These are phyloP conservation scores for Claviceps pazoutovae DNA, from an alignment of 2,329 filamentous ascomycete species.

Conservation along the genomic window DNA sequence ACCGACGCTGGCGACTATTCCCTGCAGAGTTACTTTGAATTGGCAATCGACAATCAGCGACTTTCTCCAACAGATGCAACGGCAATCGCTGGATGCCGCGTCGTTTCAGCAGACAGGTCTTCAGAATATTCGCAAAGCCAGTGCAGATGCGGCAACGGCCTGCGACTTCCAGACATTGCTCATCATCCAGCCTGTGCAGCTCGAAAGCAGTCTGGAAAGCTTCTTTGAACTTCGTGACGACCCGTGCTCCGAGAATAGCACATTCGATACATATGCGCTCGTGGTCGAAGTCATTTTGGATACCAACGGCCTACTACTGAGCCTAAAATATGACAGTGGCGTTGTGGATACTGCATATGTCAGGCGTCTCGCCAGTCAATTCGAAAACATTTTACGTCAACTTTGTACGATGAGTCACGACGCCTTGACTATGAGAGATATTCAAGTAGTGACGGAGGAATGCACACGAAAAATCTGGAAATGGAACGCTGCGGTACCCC, in stretches of 20 bases:
- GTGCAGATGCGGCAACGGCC: neutral
- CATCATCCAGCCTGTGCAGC: neutral
- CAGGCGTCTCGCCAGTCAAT: neutral
- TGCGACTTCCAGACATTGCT: neutral
- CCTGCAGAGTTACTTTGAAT: slow-evolving; percentile 25
- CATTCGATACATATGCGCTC: too few species aligned
- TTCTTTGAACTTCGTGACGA: neutral
- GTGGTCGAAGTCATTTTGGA: too few species aligned
- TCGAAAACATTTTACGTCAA: neutral
- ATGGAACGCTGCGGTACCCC: slow-evolving; percentile 30
- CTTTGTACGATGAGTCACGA: too few species aligned
- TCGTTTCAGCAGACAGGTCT: slow-evolving; percentile 9
- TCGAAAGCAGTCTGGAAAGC: neutral
- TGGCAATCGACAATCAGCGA: slow-evolving; percentile 2
- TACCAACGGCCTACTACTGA: too few species aligned
- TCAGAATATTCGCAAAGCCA: neutral
- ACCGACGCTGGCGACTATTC: slow-evolving; percentile 27
- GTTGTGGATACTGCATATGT: too few species aligned
- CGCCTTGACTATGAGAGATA: neutral
- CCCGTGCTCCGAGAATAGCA: too few species aligned
- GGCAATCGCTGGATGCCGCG: slow-evolving; percentile 8
- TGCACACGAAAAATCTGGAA: slow-evolving; percentile 23
- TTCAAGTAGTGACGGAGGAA: neutral
- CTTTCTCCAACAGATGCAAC: slow-evolving; percentile 6
- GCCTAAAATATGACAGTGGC: too few species aligned